Evolutionary conservation across 176 grass and related monocot species (phyloP).

Genomic region (Oryza longistaminata): DNA sequence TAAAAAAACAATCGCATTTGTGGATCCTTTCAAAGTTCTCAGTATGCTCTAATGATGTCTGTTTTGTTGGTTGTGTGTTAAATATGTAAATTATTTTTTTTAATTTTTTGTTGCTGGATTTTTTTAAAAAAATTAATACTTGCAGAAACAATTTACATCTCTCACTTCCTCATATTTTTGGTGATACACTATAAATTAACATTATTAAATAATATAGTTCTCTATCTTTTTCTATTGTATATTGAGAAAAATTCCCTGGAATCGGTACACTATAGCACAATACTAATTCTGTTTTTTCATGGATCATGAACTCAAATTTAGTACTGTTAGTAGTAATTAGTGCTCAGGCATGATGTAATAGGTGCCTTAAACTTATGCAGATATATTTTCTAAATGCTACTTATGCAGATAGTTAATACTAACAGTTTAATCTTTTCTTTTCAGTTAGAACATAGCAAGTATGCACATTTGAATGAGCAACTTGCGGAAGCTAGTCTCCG

Average conservation of each 20-base stretch:
- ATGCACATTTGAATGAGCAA: constrained; percentile 81
- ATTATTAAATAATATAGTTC: neutral
- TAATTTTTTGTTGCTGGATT: neutral
- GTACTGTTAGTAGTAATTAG: neutral
- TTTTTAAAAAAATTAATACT: neutral
- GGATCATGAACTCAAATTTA: neutral
- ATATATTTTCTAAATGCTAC: neutral
- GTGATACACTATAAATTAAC: no score
- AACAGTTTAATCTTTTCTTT: constrained; percentile 12
- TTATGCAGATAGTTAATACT: neutral
- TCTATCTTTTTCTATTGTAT: neutral
- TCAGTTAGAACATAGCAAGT: constrained; percentile 80
- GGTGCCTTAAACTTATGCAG: neutral
- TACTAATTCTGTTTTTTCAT: constrained; percentile 1
- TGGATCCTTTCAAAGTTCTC: neutral
- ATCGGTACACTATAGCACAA: neutral
- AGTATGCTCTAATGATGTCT: neutral
- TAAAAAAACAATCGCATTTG: neutral
- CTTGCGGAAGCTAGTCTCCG: constrained; percentile 73
- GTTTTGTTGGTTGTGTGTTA: neutral
- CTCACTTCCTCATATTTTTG: neutral
- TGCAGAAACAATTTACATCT: neutral
- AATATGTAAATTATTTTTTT: neutral
- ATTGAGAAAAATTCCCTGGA: neutral
- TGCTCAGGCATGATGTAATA: neutral